Base-by-base conservation (phyloP, 768 basidiomycete genomes). In the Fomitopsis serialis region DNA sequence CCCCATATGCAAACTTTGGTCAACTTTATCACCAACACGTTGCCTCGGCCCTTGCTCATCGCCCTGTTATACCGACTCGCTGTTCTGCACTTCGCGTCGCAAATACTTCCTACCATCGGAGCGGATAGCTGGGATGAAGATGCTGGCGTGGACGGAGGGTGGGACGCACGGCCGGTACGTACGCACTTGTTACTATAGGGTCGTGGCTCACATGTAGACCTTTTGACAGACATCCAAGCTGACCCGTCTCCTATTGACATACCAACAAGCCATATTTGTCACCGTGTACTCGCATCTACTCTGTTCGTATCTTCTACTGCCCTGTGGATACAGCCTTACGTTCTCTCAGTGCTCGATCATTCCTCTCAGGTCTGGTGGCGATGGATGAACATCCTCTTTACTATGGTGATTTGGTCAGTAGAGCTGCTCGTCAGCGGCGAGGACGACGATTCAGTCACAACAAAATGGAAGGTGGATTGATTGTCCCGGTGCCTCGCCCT, bases 291-390 rank as follows among this genome's bases (percentile, higher is more conserved):
- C 92, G 0, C 89, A 94, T 65, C 72, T 94, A 4, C 76, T 94
- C 17, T 73, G 91, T 93, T 61, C 63, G 89, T 78, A 5, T 46
- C 12, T 19, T 29, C 34, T 1, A 42, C 44, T 27, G 6, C 8
- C 15, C 23, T 35, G 15, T 19, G 6, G 17, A 9, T n/a, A 43
- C 34, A 37, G 48, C 32, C 27, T 48, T 22, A 15, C 34, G 42
- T 25, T 29, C 29, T 40, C 51, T 12, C 43, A 60, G 91, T 93
- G 43, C 73, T 93, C 50, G 91, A 93, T 61, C 87, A 89, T 63
- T 87, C 90, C 19, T 89, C 89, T n/a, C 91, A 92, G 64, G 81
- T 92, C 46, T 93, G 91, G 91, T 92, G 91, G 87, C 79, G 91
- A 56, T 92, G 91, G 90, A 85, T 86, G 74, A 89, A 90, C 63